Percentiles rank a stretch among this genome's conserved stretches.
Evolutionary conservation across 2,329 filamentous ascomycete species (phyloP).

Genomic region (Ustulina deusta): DNA sequence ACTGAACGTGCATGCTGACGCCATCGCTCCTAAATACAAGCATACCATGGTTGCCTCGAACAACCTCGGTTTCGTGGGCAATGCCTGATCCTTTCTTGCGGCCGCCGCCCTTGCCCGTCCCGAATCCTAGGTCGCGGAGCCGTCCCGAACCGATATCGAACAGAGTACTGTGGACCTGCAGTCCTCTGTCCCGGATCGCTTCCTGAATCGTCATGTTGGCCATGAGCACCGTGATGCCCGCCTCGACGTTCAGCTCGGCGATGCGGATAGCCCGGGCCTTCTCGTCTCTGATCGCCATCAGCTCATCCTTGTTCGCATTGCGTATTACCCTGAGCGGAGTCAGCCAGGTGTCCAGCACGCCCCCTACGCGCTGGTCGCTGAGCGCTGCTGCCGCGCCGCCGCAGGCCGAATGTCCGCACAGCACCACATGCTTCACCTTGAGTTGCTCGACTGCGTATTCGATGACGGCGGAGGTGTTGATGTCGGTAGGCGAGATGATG

Average conservation of each 20-base stretch:
- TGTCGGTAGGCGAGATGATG: conserved; percentile 78
- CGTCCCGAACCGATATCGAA: conserved; percentile 71
- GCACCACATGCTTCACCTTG: conserved; percentile 76
- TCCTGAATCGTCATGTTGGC: conserved; percentile 76
- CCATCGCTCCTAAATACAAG: conserved; percentile 61
- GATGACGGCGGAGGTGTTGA: conserved; percentile 80
- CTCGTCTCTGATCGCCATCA: conserved; percentile 66
- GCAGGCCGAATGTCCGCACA: conserved; percentile 77
- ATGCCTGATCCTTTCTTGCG: conserved; percentile 20
- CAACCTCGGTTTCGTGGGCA: conserved; percentile 50
- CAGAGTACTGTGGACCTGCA: conserved; percentile 82
- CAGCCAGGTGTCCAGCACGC: conserved; percentile 68
- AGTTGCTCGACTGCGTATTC: conserved; percentile 82
- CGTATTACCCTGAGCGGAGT: conserved; percentile 62
- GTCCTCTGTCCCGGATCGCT: conserved; percentile 75
- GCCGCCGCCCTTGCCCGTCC: conserved; percentile 50
- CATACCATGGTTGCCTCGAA: conserved; percentile 62
- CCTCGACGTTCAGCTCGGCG: conserved; percentile 81
- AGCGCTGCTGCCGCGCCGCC: conserved; percentile 74
- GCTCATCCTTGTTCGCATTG: conserved; percentile 64
- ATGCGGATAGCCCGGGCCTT: conserved; percentile 69
- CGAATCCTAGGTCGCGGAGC: conserved; percentile 62
- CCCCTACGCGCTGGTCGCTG: conserved; percentile 60
- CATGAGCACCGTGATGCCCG: conserved; percentile 74
- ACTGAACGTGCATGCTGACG: conserved; percentile 46